Conservation (phyloP, 129 eudicot genomes). For the Pseudognaphalium luteoalbum region DNA sequence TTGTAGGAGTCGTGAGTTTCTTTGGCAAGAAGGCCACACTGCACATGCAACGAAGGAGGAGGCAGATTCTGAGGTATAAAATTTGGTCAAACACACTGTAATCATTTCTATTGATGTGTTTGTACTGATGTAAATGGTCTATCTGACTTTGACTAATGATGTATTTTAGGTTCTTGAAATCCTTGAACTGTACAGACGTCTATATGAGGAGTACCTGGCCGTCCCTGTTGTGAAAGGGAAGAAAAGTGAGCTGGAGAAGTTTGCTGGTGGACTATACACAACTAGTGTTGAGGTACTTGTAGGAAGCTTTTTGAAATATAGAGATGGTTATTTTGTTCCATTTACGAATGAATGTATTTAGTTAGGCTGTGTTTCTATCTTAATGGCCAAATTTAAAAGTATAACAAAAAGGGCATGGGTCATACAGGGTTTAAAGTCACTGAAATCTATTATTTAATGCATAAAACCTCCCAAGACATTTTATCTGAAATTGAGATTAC, state of each 20-base stretch:
- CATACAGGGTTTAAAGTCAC: background rate
- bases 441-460: background rate
- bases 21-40: conserved; percentile 98
- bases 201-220: conserved; percentile 86
- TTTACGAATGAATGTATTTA: background rate
- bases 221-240: conserved; percentile 87
- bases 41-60: conserved; percentile 85
- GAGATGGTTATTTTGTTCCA: background rate
- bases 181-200: conserved; percentile 76
- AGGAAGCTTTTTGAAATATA: background rate
- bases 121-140: background rate
- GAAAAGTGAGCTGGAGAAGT: conserved; percentile 89
- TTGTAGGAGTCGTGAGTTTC: conserved; percentile 90
- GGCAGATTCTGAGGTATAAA: conserved; percentile 74
- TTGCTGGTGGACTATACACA: conserved; percentile 94
- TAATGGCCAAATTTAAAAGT: background rate
- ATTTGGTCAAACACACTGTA: background rate
- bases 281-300: conserved; percentile 80
- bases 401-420: background rate
- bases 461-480: background rate
- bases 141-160: conserved; percentile 1
- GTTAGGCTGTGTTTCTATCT: background rate
- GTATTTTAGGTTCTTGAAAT: conserved; percentile 63
- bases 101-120: background rate
- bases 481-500: background rate